Evolutionary conservation across 2,329 filamentous ascomycete species (phyloP).

Genomic region (Fusarium robinianum): DNA sequence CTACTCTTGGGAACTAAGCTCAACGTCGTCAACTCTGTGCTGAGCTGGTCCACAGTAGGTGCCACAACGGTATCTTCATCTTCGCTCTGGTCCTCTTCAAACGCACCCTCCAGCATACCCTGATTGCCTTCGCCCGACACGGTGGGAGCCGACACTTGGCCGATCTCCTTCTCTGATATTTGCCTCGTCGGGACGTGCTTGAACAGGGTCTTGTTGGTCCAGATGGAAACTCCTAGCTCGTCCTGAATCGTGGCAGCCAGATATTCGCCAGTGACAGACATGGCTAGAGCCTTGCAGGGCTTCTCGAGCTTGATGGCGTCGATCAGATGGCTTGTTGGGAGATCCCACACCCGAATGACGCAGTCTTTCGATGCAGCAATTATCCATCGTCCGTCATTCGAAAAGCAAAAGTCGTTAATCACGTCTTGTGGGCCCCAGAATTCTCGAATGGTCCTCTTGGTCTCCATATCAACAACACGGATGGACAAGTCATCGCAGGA

Average conservation of each 20-base stretch:
- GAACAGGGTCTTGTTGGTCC: conserved; percentile 94
- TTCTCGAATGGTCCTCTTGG: conserved; percentile 87
- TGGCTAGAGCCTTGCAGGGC: conserved; percentile 81
- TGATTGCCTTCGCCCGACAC: conserved; percentile 81
- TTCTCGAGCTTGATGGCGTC: conserved; percentile 83
- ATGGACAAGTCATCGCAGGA: conserved; percentile 88
- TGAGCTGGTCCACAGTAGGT: conserved; percentile 74
- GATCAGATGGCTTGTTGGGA: conserved; percentile 93
- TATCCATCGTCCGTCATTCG: conserved; percentile 91
- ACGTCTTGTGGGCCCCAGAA: conserved; percentile 78
- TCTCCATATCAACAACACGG: conserved; percentile 87
- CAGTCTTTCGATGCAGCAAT: conserved; percentile 83
- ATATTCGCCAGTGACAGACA: conserved; percentile 89
- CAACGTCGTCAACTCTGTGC: conserved; percentile 80
- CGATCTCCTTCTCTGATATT: conserved; percentile 77
- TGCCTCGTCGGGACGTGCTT: conserved; percentile 84
- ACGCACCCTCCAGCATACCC: conserved; percentile 76
- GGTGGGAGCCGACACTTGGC: conserved; percentile 68
- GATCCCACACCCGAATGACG: conserved; percentile 86
- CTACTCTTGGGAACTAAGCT: conserved; percentile 86
- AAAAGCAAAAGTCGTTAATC: conserved; percentile 86
- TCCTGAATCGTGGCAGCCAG: conserved; percentile 87
- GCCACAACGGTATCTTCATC: conserved; percentile 59
- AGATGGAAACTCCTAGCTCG: conserved; percentile 86
- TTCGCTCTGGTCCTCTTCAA: conserved; percentile 60